Percentiles rank a stretch among this genome's conserved stretches.
phyloP scores from a whole-genome alignment of 108 stramenopile species.

The Aurantiochytrium sp. region DNA sequence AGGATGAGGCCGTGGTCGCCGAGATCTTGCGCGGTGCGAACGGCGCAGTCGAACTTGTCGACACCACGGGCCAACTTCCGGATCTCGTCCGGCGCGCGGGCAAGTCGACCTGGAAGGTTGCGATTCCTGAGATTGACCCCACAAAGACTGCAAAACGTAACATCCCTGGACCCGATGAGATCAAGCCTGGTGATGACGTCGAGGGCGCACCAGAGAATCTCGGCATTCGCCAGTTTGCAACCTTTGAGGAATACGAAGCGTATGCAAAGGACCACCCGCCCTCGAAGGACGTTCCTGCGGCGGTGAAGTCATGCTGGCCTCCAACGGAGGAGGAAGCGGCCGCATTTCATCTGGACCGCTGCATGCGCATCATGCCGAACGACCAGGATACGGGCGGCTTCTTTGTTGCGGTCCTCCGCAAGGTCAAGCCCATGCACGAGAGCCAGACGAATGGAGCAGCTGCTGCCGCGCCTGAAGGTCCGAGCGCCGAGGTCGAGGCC shows the following conservation, averaged over 20 bases:
- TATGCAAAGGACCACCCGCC: neutral
- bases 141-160: too few relatives aligned
- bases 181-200: neutral
- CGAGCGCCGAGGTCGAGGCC: neutral
- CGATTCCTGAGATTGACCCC: neutral
- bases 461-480: neutral
- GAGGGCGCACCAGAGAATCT: neutral
- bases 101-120: constrained; percentile 62
- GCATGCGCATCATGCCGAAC: constrained; percentile 86
- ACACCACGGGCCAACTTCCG: constrained; percentile 43
- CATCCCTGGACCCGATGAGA: neutral
- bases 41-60: constrained; percentile 64
- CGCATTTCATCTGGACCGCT: constrained; percentile 65
- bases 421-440: constrained; percentile 35
- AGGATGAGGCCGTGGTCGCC: constrained; percentile 95
- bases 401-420: constrained; percentile 82
- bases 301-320: constrained; percentile 32
- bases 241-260: neutral
- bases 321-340: constrained; percentile 72
- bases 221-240: neutral
- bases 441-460: neutral
- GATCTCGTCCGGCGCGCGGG: constrained; percentile 75
- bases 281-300: neutral
- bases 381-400: constrained; percentile 97
- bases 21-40: constrained; percentile 31